Evolutionary conservation across 2,329 filamentous ascomycete species (phyloP).

Genomic region (Talaromyces islandicus): DNA sequence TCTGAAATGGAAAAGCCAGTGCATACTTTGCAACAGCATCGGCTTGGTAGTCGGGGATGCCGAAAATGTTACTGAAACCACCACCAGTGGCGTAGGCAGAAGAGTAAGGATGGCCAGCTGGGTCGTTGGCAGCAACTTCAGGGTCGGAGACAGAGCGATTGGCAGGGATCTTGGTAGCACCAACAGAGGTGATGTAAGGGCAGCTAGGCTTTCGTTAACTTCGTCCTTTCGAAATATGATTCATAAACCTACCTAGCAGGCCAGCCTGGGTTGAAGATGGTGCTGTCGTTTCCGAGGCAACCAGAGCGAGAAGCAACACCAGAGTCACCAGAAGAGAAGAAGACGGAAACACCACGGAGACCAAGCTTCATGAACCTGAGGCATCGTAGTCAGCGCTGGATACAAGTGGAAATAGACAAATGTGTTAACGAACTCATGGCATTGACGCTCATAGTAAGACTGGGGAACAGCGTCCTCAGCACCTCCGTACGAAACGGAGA

Average conservation of each 20-base stretch:
- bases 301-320: conserved; percentile 13
- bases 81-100: conserved; percentile 6
- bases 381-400: background rate
- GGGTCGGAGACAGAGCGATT: conserved; percentile 1
- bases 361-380: conserved; percentile 32
- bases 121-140: conserved; percentile 11
- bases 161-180: conserved; percentile 17
- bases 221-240: background rate
- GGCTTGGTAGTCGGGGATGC: conserved; percentile 38
- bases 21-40: conserved; percentile 33
- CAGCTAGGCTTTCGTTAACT: conserved; percentile 24
- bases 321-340: conserved; percentile 26
- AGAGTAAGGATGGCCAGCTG: conserved; percentile 6
- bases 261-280: conserved; percentile 9
- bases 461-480: conserved; percentile 49
- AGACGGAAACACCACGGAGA: conserved; percentile 25
- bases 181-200: conserved; percentile 48
- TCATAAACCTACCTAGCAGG: conserved; percentile 3
- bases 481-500: conserved; percentile 53
- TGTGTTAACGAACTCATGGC: conserved; percentile 23
- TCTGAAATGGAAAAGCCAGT: background rate
- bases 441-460: conserved; percentile 47
- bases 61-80: conserved; percentile 44
- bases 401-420: background rate
- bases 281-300: conserved; percentile 8